phyloP scores from a whole-genome alignment of 768 basidiomycete genomes.

The Suillus subalutaceus region DNA sequence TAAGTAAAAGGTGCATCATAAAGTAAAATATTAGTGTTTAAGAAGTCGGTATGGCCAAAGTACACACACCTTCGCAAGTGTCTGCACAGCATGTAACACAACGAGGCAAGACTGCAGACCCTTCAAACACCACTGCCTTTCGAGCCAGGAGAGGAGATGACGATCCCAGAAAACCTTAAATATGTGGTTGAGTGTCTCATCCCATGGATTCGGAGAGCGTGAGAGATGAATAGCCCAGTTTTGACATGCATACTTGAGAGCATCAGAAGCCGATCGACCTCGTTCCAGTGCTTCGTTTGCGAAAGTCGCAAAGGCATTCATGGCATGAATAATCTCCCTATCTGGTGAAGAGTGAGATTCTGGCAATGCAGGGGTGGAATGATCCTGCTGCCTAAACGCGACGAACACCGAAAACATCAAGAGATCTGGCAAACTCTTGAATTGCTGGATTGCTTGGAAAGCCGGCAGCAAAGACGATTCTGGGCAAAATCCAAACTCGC shows the following conservation, averaged over 20 bases:
- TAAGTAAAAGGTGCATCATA: not conserved
- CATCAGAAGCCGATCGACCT: not conserved
- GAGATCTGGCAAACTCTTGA: not conserved
- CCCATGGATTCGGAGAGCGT: not conserved
- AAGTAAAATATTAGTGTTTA: not conserved
- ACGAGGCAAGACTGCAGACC: not conserved
- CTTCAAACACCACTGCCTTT: conserved; percentile 2
- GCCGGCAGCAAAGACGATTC: not conserved
- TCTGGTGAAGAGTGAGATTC: not conserved
- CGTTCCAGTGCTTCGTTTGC: not conserved
- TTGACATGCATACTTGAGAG: conserved; percentile 4
- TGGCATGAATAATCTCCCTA: not conserved
- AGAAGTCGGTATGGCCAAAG: not conserved
- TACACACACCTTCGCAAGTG: not conserved
- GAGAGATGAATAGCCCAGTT: conserved; percentile 1
- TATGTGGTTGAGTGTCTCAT: not conserved
- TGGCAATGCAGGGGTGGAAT: not conserved
- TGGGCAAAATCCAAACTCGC: not conserved
- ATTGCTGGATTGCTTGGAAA: conserved; percentile 1
- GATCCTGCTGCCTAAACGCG: not conserved
- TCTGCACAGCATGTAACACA: not conserved
- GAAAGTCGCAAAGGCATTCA: not conserved
- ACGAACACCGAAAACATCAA: not conserved
- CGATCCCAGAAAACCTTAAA: not conserved
- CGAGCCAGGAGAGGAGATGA: conserved; percentile 1